These are phyloP conservation scores for Clitopilus hobsonii DNA, from an alignment of 768 basidiomycete species.

Conservation along the genomic window DNA sequence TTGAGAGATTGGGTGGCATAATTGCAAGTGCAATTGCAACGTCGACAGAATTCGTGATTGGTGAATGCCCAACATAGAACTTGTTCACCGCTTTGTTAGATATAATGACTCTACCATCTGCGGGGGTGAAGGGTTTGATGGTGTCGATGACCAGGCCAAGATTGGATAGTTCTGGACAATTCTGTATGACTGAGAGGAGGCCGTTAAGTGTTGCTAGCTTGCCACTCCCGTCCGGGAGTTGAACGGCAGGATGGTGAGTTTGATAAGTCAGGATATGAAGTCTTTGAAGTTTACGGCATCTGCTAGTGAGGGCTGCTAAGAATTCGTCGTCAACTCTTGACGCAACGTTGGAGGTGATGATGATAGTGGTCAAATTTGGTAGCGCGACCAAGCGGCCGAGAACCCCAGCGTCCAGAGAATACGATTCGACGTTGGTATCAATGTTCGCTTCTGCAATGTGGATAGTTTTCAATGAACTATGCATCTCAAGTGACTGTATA, in stretches of 20 bases:
- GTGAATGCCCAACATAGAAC: too few species aligned
- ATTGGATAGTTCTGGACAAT: too few species aligned
- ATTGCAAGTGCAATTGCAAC: too few species aligned
- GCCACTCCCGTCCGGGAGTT: too few species aligned
- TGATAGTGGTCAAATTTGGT: background rate
- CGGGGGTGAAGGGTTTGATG: too few species aligned
- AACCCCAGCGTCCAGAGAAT: background rate
- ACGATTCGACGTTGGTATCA: background rate
- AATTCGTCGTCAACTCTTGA: background rate
- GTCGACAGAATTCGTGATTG: too few species aligned
- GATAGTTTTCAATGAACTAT: background rate
- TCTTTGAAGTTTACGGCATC: background rate
- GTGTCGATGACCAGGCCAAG: too few species aligned
- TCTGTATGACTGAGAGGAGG: too few species aligned
- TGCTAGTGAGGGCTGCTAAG: background rate
- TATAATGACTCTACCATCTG: too few species aligned
- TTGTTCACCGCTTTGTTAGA: too few species aligned
- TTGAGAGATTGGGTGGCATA: too few species aligned
- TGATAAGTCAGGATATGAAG: background rate
- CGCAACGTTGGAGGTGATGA: background rate
- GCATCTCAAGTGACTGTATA: background rate
- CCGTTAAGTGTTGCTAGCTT: too few species aligned
- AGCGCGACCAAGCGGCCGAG: background rate
- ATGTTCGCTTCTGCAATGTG: background rate
- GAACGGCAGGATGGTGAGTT: background rate